phyloP scores from a whole-genome alignment of 768 basidiomycete genomes.

The Xerocomellus amylosporus region DNA sequence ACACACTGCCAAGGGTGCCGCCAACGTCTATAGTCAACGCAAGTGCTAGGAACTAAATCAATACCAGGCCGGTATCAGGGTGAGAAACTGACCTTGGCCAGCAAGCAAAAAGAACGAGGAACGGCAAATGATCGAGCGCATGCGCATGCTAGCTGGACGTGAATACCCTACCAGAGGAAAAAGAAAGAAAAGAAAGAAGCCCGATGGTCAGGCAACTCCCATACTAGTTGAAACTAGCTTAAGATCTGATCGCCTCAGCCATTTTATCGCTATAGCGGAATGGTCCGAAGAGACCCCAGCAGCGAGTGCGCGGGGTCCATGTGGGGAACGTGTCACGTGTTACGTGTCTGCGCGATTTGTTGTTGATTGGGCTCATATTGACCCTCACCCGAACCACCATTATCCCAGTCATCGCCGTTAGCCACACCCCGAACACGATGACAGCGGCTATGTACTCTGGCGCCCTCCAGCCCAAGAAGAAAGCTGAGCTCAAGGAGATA shows the following conservation, averaged over 20 bases:
- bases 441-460: slow-evolving; percentile 47
- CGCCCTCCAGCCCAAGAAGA: slow-evolving; percentile 62
- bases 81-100: slow-evolving; percentile 50
- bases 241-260: too few relatives aligned
- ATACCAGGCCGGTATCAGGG: background rate
- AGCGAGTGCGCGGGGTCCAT: slow-evolving; percentile 6
- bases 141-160: slow-evolving; percentile 30
- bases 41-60: slow-evolving; percentile 28
- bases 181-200: slow-evolving; percentile 7
- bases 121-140: slow-evolving; percentile 28
- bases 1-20: slow-evolving; percentile 34
- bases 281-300: background rate
- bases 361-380: slow-evolving; percentile 25
- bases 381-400: slow-evolving; percentile 12
- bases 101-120: slow-evolving; percentile 44
- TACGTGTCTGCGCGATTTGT: slow-evolving; percentile 28
- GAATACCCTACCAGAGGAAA: slow-evolving; percentile 35
- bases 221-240: too few relatives aligned
- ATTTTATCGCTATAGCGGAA: too few relatives aligned
- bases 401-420: background rate
- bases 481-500: slow-evolving; percentile 62
- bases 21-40: slow-evolving; percentile 51
- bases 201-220: background rate
- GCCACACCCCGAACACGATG: slow-evolving; percentile 32
- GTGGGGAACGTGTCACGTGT: slow-evolving; percentile 21